A percentile compares a stretch with the other conserved stretches of the same genome.
These are phyloP conservation scores for Scheffersomyces titani DNA, from an alignment of 1,139 yeast genomes.

Conservation along the genomic window DNA sequence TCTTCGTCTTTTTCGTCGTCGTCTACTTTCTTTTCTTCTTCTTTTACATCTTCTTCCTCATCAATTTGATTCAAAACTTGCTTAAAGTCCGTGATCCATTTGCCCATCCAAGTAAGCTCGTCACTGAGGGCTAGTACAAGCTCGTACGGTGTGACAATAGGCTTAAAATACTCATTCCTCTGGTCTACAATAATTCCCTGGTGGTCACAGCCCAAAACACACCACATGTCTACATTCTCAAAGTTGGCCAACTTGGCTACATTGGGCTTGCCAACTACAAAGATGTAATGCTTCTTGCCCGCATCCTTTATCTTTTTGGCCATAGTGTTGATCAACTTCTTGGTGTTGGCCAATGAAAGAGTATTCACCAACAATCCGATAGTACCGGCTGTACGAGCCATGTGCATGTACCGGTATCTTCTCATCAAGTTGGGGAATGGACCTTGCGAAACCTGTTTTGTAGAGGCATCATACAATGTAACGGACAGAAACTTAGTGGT, in stretches of 20 bases:
- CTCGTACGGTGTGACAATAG: conserved; percentile 93
- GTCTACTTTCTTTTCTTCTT: conserved; percentile 15
- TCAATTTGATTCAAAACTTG: conserved; percentile 42
- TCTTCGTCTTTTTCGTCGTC: conserved; percentile 16
- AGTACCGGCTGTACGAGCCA: conserved; percentile 89
- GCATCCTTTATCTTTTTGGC: conserved; percentile 63
- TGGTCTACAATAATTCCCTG: conserved; percentile 88
- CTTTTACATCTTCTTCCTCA: conserved; percentile 16
- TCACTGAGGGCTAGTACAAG: conserved; percentile 73
- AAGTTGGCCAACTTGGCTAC: conserved; percentile 96
- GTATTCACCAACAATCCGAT: conserved; percentile 91
- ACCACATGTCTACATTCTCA: conserved; percentile 91
- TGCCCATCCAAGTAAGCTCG: conserved; percentile 85
- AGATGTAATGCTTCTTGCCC: conserved; percentile 88
- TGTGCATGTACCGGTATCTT: conserved; percentile 82
- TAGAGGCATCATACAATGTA: conserved; percentile 45
- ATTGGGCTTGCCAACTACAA: conserved; percentile 98
- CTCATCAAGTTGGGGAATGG: conserved; percentile 80
- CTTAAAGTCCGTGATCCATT: conserved; percentile 85
- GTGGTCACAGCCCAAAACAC: conserved; percentile 90
- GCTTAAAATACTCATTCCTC: conserved; percentile 78
- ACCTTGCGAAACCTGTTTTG: conserved; percentile 38
- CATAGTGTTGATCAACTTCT: conserved; percentile 59
- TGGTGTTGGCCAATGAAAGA: conserved; percentile 73
- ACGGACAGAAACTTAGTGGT: conserved; percentile 67